Conservation (phyloP, 495 filamentous ascomycete genomes). For the Clavariopsis aquatica region DNA sequence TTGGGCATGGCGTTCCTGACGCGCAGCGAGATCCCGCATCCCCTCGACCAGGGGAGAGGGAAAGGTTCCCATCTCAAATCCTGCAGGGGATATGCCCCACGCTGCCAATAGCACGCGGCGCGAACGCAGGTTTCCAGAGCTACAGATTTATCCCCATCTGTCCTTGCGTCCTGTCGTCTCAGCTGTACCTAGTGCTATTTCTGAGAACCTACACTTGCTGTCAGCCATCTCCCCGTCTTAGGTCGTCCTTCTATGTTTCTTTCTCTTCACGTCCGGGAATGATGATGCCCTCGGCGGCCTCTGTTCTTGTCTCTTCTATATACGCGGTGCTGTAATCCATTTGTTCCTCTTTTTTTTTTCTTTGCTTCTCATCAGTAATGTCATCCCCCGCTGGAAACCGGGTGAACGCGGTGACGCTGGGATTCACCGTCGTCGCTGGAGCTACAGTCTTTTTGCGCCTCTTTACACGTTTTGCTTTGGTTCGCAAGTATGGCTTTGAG, state of each 20-base stretch:
- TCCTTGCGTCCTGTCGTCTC: constrained; percentile 2
- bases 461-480: constrained; percentile 15
- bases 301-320: constrained; percentile 12
- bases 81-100: background rate
- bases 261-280: background rate
- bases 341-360: too few species aligned
- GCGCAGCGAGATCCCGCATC: constrained; percentile 6
- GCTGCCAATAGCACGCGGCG: constrained; percentile 2
- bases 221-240: constrained; percentile 4
- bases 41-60: constrained; percentile 9
- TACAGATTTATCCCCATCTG: background rate
- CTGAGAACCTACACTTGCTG: constrained; percentile 1
- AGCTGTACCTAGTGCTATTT: constrained; percentile 10
- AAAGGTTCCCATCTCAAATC: constrained; percentile 1
- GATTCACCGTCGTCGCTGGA: constrained; percentile 25
- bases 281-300: constrained; percentile 5
- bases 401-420: constrained; percentile 18
- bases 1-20: constrained; percentile 4
- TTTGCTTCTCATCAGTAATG: constrained; percentile 6
- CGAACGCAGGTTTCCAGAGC: background rate
- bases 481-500: constrained; percentile 23
- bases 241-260: constrained; percentile 12
- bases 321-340: constrained; percentile 4
- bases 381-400: constrained; percentile 19
- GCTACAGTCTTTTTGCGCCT: constrained; percentile 20